Evolutionary conservation across 768 basidiomycete species (phyloP).

Genomic region (Pulveroboletus ravenelii): DNA sequence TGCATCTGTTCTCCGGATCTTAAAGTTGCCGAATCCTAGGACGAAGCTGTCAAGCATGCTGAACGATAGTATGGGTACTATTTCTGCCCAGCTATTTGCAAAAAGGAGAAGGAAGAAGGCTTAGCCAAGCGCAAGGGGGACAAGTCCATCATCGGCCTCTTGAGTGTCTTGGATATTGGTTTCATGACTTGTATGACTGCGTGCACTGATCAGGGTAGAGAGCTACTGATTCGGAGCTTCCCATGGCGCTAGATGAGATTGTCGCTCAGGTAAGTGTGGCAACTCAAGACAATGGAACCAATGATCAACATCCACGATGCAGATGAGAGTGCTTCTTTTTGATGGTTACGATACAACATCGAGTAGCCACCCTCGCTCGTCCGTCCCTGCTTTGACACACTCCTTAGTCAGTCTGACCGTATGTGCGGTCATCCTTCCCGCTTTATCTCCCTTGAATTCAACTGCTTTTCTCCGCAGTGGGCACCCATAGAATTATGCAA

Average conservation of each 20-base stretch:
- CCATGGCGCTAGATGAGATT: constrained; percentile 39
- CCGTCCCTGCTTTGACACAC: background rate
- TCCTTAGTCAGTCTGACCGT: constrained; percentile 25
- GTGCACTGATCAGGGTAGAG: constrained; percentile 36
- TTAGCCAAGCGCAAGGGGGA: constrained; percentile 27
- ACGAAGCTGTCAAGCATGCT: constrained; percentile 25
- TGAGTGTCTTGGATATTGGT: constrained; percentile 15
- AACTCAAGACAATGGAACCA: background rate
- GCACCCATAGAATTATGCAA: constrained; percentile 51
- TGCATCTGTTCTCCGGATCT: constrained; percentile 15
- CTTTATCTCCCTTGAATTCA: background rate
- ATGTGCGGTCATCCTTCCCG: background rate
- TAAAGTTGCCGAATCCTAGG: constrained; percentile 32
- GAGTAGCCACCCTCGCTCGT: constrained; percentile 13
- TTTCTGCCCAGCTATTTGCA: constrained; percentile 32
- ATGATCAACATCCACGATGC: background rate
- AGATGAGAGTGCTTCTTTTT: constrained; percentile 37
- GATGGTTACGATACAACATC: constrained; percentile 43
- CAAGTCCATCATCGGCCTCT: constrained; percentile 36
- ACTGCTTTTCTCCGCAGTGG: constrained; percentile 32
- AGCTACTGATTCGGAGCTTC: constrained; percentile 22
- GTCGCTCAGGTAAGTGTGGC: constrained; percentile 25
- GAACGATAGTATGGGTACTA: constrained; percentile 27
- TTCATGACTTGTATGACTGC: background rate
- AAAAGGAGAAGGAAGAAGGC: constrained; percentile 26